These are phyloP conservation scores for Fusarium papillatum DNA, from an alignment of 2,329 filamentous ascomycete species.

Conservation along the genomic window DNA sequence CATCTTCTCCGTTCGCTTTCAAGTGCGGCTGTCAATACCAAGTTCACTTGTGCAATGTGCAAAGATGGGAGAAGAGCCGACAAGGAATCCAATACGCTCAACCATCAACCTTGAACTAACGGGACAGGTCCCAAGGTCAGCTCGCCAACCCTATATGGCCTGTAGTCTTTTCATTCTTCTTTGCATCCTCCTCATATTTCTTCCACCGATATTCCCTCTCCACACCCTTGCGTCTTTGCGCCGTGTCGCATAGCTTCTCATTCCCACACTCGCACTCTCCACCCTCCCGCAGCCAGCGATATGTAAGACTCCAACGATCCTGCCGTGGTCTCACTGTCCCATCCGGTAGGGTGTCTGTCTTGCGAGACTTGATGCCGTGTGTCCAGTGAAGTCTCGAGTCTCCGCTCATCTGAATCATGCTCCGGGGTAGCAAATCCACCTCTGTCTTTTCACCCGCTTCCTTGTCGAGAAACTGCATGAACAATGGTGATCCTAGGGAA, in stretches of 20 bases:
- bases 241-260: slow-evolving; percentile 63
- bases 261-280: slow-evolving; percentile 65
- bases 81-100: not conserved
- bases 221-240: slow-evolving; percentile 58
- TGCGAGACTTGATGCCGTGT: slow-evolving; percentile 67
- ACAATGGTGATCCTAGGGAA: slow-evolving; percentile 56
- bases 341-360: slow-evolving; percentile 62
- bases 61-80: not conserved
- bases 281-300: slow-evolving; percentile 63
- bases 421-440: slow-evolving; percentile 61
- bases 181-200: slow-evolving; percentile 43
- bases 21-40: not conserved
- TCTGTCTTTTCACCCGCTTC: slow-evolving; percentile 50
- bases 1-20: not conserved
- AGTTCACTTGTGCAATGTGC: not conserved
- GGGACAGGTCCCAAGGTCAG: not conserved
- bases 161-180: slow-evolving; percentile 8
- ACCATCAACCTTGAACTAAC: not conserved
- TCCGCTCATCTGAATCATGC: slow-evolving; percentile 65
- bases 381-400: slow-evolving; percentile 68
- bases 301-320: slow-evolving; percentile 68
- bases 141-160: not conserved
- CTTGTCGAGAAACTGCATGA: slow-evolving; percentile 59
- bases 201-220: slow-evolving; percentile 67
- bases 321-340: slow-evolving; percentile 57